Percentiles rank a stretch among this genome's conserved stretches.
Evolutionary conservation across 108 stramenopile genomes (phyloP).

Genomic region (Parmales sp.): DNA sequence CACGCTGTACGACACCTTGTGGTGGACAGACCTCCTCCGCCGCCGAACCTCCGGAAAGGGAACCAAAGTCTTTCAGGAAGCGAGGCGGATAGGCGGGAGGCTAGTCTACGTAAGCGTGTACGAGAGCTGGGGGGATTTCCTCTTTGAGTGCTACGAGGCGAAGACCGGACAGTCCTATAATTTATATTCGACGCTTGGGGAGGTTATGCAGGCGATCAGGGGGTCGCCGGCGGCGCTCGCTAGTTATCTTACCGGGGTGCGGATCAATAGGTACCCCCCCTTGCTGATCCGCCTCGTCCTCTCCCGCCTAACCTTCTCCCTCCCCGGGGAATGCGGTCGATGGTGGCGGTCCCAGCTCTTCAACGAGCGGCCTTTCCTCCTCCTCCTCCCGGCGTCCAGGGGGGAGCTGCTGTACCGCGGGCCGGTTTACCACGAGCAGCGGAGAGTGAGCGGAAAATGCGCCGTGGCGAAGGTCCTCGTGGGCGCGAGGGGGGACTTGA

Average conservation of each 20-base stretch:
- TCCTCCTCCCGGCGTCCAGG: not conserved
- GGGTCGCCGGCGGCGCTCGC: not conserved
- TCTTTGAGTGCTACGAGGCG: slow-evolving; percentile 4
- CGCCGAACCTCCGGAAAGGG: slow-evolving; percentile 4
- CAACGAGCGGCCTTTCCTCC: not conserved
- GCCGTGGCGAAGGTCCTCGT: not conserved
- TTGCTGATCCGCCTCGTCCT: not conserved
- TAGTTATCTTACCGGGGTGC: slow-evolving; percentile 1
- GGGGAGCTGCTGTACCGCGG: not conserved
- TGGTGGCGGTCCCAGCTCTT: not conserved
- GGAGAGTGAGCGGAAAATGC: not conserved
- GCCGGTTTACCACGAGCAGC: not conserved
- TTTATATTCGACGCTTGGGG: not conserved
- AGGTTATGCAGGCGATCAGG: not conserved
- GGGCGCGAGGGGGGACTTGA: not conserved
- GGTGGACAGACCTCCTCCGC: slow-evolving; percentile 5
- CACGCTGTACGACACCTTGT: not conserved
- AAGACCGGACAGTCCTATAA: not conserved
- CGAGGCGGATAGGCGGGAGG: slow-evolving; percentile 1
- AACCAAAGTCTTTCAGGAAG: not conserved
- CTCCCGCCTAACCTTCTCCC: not conserved
- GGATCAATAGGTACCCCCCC: slow-evolving; percentile 1
- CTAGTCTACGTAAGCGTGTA: slow-evolving; percentile 3
- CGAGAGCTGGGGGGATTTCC: slow-evolving; percentile 12
- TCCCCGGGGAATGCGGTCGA: not conserved